Base-by-base conservation (phyloP, 2,329 filamentous ascomycete genomes). In the Teratosphaeria zuluensis region DNA sequence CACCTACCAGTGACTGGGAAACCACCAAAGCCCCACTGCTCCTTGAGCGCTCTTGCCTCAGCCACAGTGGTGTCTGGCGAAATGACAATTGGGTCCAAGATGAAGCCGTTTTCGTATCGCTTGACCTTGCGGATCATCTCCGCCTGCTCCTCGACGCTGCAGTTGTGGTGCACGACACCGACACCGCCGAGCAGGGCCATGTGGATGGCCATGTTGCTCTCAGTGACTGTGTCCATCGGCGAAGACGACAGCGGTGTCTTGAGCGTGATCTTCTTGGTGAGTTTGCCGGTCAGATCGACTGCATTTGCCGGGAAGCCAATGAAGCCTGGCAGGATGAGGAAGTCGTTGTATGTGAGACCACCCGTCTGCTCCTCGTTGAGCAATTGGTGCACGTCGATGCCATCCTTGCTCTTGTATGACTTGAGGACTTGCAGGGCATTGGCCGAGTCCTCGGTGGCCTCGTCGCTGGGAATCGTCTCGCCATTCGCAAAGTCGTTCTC, bases 41-140 rank as follows among this genome's bases (percentile, higher is more conserved):
- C 89, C 82, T 96, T 99, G 66, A 99, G 81, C 33, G 87, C 86
- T 76, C 88, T 92, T 60, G 90, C 92, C 77, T 97, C 92, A 56
- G 84, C 90, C 59, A 99, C 89, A 46, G 92, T 96, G 64, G 90
- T 95, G 65, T 82, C 84, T 61, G 89, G 89, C 70, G 84, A 88
- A 69, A 99, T 90, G 71, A 97, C 92, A 59, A 99, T 85, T 51
- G 94, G 94, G 72, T 99, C 95, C 53, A 90, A 81, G 73, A 99
- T 99, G 81, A 99, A 99, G 68, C 94, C 94, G 79, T 99, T 99
- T 80, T 99, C 94, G 77, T 91, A 99, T 71, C 94, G 85, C 87
- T 99, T 99, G 69, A 99, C 94, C 81, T 96, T 97, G 76, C 90
- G 85, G 66, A 99, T 90, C 94, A 99, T 99, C 80, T 96, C 92